A percentile compares a stretch with the other conserved stretches of the same genome.
phyloP scores from a whole-genome alignment of 2,329 filamentous ascomycete species.

The Didymosphaeria variabile region DNA sequence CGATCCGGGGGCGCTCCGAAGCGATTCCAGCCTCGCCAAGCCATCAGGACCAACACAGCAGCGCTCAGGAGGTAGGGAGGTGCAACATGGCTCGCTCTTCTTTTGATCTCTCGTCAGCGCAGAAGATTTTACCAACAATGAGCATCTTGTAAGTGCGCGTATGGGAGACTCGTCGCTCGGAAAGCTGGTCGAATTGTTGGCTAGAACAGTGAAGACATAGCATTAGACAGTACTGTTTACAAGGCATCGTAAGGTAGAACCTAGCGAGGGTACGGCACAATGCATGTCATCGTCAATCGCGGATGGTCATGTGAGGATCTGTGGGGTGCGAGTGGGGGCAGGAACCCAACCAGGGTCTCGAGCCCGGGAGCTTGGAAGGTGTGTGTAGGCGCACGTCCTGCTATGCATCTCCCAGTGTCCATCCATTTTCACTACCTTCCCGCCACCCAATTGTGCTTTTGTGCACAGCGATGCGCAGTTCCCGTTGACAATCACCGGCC shows the following conservation, averaged over 20 bases:
- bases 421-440: conserved; percentile 6
- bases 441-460: conserved; percentile 6
- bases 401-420: neutral
- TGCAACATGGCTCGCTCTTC: neutral
- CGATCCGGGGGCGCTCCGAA: too few relatives aligned
- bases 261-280: too few relatives aligned
- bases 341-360: neutral
- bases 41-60: neutral
- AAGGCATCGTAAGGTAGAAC: too few relatives aligned
- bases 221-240: too few relatives aligned
- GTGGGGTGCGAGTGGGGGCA: neutral
- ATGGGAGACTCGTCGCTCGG: too few relatives aligned
- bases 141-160: too few relatives aligned
- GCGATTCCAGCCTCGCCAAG: neutral
- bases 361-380: neutral
- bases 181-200: too few relatives aligned
- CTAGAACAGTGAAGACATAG: too few relatives aligned
- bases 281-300: too few relatives aligned
- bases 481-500: neutral
- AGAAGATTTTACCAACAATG: neutral
- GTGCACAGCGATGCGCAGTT: conserved; percentile 7
- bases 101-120: neutral
- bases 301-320: too few relatives aligned
- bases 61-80: too few relatives aligned
- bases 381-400: neutral